phyloP scores from a whole-genome alignment of 2,329 filamentous ascomycete species.

The Beauveria caledonica region DNA sequence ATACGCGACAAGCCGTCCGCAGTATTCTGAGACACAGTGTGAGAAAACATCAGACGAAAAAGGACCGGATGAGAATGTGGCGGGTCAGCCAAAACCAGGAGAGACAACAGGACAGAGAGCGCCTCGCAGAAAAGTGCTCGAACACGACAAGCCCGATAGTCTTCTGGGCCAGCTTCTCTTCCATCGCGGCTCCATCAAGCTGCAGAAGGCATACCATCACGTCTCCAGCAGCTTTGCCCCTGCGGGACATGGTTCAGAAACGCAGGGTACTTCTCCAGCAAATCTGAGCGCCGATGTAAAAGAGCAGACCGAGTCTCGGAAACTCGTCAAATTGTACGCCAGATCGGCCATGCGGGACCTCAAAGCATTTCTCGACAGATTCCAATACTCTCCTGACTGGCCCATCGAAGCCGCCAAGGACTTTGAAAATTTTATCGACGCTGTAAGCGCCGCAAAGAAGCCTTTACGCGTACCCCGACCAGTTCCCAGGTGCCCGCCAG shows the following conservation, averaged over 20 bases:
- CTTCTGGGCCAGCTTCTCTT: conserved; percentile 69
- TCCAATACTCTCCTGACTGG: conserved; percentile 71
- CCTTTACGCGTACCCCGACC: conserved; percentile 40
- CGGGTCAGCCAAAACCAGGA: neutral
- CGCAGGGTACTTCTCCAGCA: neutral
- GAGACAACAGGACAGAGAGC: neutral
- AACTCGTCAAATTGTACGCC: conserved; percentile 63
- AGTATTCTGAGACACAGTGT: too few relatives aligned
- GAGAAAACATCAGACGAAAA: too few relatives aligned
- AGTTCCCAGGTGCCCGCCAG: conserved; percentile 27
- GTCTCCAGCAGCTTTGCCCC: conserved; percentile 27
- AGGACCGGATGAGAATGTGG: too few relatives aligned
- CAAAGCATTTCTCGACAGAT: conserved; percentile 59
- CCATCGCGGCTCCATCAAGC: conserved; percentile 63
- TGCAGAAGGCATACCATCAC: conserved; percentile 61
- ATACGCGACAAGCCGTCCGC: neutral
- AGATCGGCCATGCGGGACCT: conserved; percentile 72
- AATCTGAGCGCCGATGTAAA: neutral
- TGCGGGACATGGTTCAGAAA: neutral
- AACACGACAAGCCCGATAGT: conserved; percentile 58
- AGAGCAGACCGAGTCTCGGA: conserved; percentile 35
- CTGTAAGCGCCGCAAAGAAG: conserved; percentile 9
- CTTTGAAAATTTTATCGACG: conserved; percentile 47
- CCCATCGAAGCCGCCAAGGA: conserved; percentile 51
- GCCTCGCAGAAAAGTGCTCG: conserved; percentile 19